phyloP scores from a whole-genome alignment of 306 rosid genomes.

The Trifolium subterraneum region DNA sequence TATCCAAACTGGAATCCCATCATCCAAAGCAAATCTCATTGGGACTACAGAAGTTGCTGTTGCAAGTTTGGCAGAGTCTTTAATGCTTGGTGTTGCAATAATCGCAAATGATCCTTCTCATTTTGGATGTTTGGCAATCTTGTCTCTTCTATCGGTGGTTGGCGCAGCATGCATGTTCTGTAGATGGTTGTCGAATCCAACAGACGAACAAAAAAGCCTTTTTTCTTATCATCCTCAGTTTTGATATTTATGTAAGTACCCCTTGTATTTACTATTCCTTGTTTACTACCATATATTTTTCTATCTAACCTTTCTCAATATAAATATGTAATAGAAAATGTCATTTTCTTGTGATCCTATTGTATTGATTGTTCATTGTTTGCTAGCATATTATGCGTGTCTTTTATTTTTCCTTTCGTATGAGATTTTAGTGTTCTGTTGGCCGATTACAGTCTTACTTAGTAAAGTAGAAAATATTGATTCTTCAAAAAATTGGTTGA shows the following conservation, averaged over 20 bases:
- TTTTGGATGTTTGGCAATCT: slow-evolving; percentile 72
- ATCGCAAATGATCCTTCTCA: slow-evolving; percentile 83
- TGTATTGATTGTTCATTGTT: slow-evolving; percentile 1
- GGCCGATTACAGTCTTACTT: slow-evolving; percentile 2
- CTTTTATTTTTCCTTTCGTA: not conserved
- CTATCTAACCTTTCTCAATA: not conserved
- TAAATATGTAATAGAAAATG: slow-evolving; percentile 37
- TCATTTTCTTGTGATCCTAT: slow-evolving; percentile 40
- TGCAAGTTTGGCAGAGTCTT: slow-evolving; percentile 91
- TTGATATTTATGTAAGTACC: slow-evolving; percentile 55
- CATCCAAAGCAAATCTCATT: slow-evolving; percentile 92
- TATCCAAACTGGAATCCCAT: slow-evolving; percentile 90
- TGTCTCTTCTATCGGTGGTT: slow-evolving; percentile 86
- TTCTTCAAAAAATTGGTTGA: not conserved
- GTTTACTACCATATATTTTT: slow-evolving; percentile 17
- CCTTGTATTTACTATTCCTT: slow-evolving; percentile 12
- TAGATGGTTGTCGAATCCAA: slow-evolving; percentile 85
- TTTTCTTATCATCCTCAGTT: slow-evolving; percentile 70
- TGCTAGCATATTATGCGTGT: not conserved
- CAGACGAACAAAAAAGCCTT: slow-evolving; percentile 75
- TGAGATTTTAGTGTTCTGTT: not conserved
- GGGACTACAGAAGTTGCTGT: slow-evolving; percentile 94
- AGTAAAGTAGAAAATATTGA: not conserved
- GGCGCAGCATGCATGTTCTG: slow-evolving; percentile 90
- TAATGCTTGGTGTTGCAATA: slow-evolving; percentile 87